phyloP scores from a whole-genome alignment of 1,139 yeast genomes.

The Saccharomycopsis hybrid region DNA sequence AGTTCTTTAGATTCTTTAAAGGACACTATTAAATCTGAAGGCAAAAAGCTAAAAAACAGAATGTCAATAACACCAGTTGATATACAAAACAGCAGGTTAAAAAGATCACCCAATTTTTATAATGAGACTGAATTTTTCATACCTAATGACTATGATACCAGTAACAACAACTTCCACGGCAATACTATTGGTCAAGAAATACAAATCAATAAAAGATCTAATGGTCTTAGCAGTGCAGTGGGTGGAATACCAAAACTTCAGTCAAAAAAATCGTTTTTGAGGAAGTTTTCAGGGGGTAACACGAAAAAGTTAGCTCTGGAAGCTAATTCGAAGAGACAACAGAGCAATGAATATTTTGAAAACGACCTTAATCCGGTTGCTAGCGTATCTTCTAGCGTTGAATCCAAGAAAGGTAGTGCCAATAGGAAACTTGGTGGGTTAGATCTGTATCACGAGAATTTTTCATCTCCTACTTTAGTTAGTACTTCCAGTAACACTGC shows the following conservation, averaged over 20 bases:
- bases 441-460: constrained; percentile 10
- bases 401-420: constrained; percentile 6
- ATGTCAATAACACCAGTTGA: constrained; percentile 8
- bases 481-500: constrained; percentile 1
- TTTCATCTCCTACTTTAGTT: constrained; percentile 11
- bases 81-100: neutral
- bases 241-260: constrained; percentile 8
- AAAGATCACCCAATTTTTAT: neutral
- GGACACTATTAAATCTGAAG: constrained; percentile 17
- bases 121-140: neutral
- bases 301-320: neutral
- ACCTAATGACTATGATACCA: no score
- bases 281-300: constrained; percentile 14
- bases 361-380: constrained; percentile 3
- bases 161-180: neutral
- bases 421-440: constrained; percentile 1
- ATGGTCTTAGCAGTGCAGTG: no score
- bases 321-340: neutral
- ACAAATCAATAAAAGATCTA: constrained; percentile 10
- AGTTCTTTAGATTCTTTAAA: constrained; percentile 19
- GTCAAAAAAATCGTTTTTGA: constrained; percentile 18
- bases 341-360: neutral
- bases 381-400: constrained; percentile 14
- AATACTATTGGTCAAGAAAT: constrained; percentile 19
- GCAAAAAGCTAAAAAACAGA: constrained; percentile 13